phyloP scores from a whole-genome alignment of 768 basidiomycete genomes.

The Amanita pseudoporphyria region DNA sequence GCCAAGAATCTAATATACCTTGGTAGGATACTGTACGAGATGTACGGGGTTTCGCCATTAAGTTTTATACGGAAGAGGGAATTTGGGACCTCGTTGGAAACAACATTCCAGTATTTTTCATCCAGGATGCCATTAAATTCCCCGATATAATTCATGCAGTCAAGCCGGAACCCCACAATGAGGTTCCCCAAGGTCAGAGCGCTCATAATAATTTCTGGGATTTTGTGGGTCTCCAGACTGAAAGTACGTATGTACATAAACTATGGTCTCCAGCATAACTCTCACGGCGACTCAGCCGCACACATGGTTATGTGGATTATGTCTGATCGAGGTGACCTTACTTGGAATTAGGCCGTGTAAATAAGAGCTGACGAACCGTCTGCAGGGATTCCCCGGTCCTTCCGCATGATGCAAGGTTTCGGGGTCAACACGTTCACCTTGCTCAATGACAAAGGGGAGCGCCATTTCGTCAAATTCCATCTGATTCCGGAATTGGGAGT shows the following conservation, averaged over 20 bases:
- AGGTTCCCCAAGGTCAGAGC: constrained; percentile 57
- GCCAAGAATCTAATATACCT: neutral
- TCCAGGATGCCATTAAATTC: constrained; percentile 78
- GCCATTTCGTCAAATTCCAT: constrained; percentile 85
- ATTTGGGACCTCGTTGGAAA: constrained; percentile 88
- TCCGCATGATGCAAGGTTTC: constrained; percentile 84
- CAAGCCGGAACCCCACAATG: constrained; percentile 80
- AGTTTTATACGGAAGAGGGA: constrained; percentile 79
- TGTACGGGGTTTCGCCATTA: constrained; percentile 78
- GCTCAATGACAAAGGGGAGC: constrained; percentile 53
- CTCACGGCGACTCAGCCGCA: constrained; percentile 24
- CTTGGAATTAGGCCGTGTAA: neutral
- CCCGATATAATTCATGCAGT: constrained; percentile 81
- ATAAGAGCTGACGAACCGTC: neutral
- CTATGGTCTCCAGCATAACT: neutral
- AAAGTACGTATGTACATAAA: constrained; percentile 16
- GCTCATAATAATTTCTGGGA: constrained; percentile 90
- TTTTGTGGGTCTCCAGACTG: constrained; percentile 62
- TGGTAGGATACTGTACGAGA: constrained; percentile 66
- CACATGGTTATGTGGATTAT: constrained; percentile 82
- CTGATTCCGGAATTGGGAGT: constrained; percentile 76
- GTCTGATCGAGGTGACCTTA: constrained; percentile 53
- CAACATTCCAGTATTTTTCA: constrained; percentile 75
- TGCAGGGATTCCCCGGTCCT: constrained; percentile 68
- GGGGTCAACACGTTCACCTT: constrained; percentile 83